Evolutionary conservation across 495 filamentous ascomycete species (phyloP).

Genomic region (Penicillium simplicissimum): DNA sequence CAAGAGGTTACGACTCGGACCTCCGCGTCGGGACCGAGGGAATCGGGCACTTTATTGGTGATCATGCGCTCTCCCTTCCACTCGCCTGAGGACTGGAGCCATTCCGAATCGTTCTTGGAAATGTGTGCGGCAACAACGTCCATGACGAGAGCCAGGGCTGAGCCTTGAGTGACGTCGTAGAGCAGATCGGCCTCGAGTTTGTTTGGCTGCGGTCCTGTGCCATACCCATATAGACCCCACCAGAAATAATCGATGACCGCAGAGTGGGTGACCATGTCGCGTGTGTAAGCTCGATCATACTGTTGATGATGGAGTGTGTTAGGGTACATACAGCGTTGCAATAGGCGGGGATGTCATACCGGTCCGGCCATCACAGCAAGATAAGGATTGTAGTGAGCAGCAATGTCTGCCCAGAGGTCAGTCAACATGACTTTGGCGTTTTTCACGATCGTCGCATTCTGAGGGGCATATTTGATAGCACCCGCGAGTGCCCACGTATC

Average conservation of each 20-base stretch:
- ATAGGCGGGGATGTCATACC: constrained; percentile 2
- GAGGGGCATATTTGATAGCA: constrained; percentile 29
- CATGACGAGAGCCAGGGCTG: constrained; percentile 27
- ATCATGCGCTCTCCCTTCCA: constrained; percentile 26
- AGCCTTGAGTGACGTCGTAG: constrained; percentile 29
- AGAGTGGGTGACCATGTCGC: constrained; percentile 30
- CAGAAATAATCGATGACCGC: constrained; percentile 31
- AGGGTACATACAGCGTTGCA: not conserved
- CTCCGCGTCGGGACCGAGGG: constrained; percentile 18
- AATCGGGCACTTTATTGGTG: constrained; percentile 26
- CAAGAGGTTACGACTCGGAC: constrained; percentile 26
- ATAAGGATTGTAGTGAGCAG: constrained; percentile 31
- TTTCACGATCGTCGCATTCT: constrained; percentile 20
- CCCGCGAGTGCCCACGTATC: constrained; percentile 32
- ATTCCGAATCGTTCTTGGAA: constrained; percentile 9
- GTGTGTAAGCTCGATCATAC: constrained; percentile 32
- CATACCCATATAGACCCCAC: constrained; percentile 32
- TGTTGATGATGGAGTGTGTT: constrained; percentile 14
- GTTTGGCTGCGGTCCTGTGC: constrained; percentile 28
- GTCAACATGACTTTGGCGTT: constrained; percentile 23
- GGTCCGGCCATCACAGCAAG: constrained; percentile 21
- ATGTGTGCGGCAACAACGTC: constrained; percentile 23
- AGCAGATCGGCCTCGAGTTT: constrained; percentile 28
- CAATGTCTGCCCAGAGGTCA: constrained; percentile 29
- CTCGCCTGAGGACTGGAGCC: constrained; percentile 11